phyloP scores from a whole-genome alignment of 441 rosid genomes.

The Pelargonium myrrhifolium region DNA sequence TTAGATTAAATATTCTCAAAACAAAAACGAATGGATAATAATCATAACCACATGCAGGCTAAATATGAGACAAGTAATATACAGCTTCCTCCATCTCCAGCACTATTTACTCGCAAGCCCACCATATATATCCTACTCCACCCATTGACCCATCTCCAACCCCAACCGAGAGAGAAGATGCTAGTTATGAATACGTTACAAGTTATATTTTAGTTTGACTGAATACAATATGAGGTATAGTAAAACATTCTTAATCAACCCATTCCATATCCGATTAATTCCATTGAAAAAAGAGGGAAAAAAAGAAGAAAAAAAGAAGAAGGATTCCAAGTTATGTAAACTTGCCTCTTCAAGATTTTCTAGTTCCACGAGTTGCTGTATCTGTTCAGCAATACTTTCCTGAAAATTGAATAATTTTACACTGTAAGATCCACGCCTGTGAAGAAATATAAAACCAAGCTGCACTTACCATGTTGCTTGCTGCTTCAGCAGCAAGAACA shows the following conservation, averaged over 20 bases:
- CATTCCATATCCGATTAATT: not conserved
- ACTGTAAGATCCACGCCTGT: slow-evolving; percentile 4
- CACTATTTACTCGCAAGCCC: not conserved
- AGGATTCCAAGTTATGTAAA: slow-evolving; percentile 9
- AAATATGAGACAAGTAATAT: not conserved
- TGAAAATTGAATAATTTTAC: slow-evolving; percentile 23
- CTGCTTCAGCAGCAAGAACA: slow-evolving; percentile 94
- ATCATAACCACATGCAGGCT: not conserved
- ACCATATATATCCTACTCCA: not conserved
- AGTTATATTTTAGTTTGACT: not conserved
- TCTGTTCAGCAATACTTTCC: slow-evolving; percentile 77
- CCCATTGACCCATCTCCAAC: not conserved
- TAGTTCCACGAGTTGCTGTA: slow-evolving; percentile 85
- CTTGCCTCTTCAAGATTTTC: slow-evolving; percentile 92
- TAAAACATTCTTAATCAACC: not conserved
- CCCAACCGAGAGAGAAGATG: not conserved
- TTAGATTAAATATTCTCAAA: not conserved
- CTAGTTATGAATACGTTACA: not conserved
- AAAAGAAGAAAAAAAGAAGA: not conserved
- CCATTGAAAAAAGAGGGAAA: no score
- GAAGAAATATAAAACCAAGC: slow-evolving; percentile 13
- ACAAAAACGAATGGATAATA: not conserved
- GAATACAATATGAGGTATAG: not conserved
- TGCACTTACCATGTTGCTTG: slow-evolving; percentile 53
- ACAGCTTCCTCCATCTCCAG: not conserved